Conservation (phyloP, 2,329 filamentous ascomycete genomes). For the Colletotrichum sp. region DNA sequence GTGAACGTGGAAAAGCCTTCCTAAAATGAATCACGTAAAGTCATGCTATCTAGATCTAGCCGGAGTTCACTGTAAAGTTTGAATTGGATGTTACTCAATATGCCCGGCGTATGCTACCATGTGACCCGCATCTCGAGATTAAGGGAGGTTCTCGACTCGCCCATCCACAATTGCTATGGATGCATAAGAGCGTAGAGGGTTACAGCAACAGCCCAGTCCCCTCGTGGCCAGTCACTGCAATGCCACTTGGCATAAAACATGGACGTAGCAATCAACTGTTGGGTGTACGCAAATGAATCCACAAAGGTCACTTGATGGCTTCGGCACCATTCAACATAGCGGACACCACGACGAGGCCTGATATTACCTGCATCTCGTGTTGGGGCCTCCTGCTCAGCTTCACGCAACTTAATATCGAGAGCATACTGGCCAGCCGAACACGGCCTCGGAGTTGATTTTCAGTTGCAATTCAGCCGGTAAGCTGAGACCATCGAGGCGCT, state of each 20-base stretch:
- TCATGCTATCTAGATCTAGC: neutral
- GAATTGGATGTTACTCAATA: neutral
- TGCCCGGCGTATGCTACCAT: neutral
- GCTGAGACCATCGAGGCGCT: neutral
- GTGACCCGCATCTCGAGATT: neutral
- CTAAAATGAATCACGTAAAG: neutral
- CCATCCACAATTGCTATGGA: neutral
- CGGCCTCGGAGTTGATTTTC: neutral
- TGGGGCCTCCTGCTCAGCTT: neutral
- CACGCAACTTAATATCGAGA: neutral
- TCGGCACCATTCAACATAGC: neutral
- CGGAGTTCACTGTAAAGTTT: neutral
- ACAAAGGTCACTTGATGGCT: neutral
- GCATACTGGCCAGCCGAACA: neutral
- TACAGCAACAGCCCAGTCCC: neutral
- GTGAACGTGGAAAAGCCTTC: neutral
- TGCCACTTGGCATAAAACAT: neutral
- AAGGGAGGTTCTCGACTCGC: neutral
- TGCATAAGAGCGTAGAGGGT: neutral
- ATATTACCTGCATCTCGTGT: neutral
- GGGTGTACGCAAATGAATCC: neutral
- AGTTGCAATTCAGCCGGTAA: neutral
- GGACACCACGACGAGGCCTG: neutral
- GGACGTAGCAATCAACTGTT: neutral
- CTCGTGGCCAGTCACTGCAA: neutral